phyloP scores from a whole-genome alignment of 306 rosid genomes.

The Biancaea sappan region DNA sequence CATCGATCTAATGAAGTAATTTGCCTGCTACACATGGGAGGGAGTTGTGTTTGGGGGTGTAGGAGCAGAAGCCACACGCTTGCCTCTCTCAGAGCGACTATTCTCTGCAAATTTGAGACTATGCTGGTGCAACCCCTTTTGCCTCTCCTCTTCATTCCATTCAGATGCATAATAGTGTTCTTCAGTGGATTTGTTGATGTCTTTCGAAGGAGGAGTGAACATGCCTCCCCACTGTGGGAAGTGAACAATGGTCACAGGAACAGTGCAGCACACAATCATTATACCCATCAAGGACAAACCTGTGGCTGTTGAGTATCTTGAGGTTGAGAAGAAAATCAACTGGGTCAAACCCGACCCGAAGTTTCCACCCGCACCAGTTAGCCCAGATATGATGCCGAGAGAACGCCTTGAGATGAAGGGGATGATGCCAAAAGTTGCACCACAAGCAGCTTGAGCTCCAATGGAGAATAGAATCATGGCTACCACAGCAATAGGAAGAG shows the following conservation, averaged over 20 bases:
- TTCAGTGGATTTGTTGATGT: constrained; percentile 49
- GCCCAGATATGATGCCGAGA: constrained; percentile 70
- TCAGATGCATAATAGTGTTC: constrained; percentile 71
- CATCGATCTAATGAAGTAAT: too few species aligned
- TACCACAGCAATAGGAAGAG: constrained; percentile 60
- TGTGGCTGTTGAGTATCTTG: constrained; percentile 48
- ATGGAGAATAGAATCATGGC: constrained; percentile 87
- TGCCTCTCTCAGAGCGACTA: constrained; percentile 83
- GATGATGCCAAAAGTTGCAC: constrained; percentile 83
- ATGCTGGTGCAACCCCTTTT: constrained; percentile 58
- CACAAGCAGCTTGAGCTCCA: constrained; percentile 95
- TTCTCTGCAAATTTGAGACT: constrained; percentile 92
- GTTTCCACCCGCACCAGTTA: constrained; percentile 90
- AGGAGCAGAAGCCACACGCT: constrained; percentile 60
- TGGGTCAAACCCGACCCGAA: constrained; percentile 88
- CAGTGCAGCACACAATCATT: constrained; percentile 75
- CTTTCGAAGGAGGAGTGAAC: constrained; percentile 72
- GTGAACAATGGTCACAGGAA: constrained; percentile 72
- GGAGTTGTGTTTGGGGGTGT: constrained; percentile 82
- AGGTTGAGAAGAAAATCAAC: constrained; percentile 66
- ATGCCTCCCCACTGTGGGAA: constrained; percentile 97
- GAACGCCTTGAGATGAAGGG: constrained; percentile 88
- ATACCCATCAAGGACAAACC: constrained; percentile 77
- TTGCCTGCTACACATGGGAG: constrained; percentile 36
- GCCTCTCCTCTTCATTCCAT: constrained; percentile 73